A percentile compares a stretch with the other conserved stretches of the same genome.
These are phyloP conservation scores for Alternaria consortialis DNA, from an alignment of 2,329 filamentous ascomycete genomes.

Conservation along the genomic window DNA sequence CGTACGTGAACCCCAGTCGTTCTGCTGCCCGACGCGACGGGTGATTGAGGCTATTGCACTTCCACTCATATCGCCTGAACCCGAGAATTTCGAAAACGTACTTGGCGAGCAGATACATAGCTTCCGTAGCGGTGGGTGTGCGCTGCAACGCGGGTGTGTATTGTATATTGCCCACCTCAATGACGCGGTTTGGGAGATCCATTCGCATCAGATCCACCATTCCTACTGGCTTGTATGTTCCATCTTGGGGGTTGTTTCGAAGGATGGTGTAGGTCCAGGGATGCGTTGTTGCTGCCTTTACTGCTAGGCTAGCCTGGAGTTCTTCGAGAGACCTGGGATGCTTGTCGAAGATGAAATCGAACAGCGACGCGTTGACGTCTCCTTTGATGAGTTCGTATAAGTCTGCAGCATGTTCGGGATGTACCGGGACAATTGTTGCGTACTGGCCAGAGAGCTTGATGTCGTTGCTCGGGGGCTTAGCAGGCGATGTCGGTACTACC, in stretches of 20 bases:
- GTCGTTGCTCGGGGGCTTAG: neutral
- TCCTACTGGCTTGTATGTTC: conserved; percentile 13
- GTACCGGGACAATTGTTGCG: neutral
- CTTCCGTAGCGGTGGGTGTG: conserved; percentile 66
- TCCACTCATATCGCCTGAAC: conserved; percentile 70
- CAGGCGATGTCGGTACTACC: neutral
- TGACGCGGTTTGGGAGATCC: conserved; percentile 52
- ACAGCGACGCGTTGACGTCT: conserved; percentile 1
- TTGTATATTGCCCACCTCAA: conserved; percentile 68
- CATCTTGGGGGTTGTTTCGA: neutral
- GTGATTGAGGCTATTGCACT: conserved; percentile 66
- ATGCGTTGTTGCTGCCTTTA: conserved; percentile 17
- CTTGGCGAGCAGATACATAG: conserved; percentile 64
- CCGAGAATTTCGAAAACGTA: conserved; percentile 63
- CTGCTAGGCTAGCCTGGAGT: conserved; percentile 4
- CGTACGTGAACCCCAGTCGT: conserved; percentile 66
- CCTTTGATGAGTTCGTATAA: neutral
- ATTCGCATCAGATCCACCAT: conserved; percentile 52
- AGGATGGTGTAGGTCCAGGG: conserved; percentile 26
- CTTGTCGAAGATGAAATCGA: conserved; percentile 26
- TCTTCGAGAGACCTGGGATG: conserved; percentile 13
- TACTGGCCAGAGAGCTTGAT: neutral
- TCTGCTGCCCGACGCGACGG: conserved; percentile 64
- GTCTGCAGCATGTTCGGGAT: neutral
- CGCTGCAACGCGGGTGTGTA: conserved; percentile 62